These are phyloP conservation scores for Talaromyces sp. DNA, from an alignment of 2,329 filamentous ascomycete genomes.

Conservation along the genomic window DNA sequence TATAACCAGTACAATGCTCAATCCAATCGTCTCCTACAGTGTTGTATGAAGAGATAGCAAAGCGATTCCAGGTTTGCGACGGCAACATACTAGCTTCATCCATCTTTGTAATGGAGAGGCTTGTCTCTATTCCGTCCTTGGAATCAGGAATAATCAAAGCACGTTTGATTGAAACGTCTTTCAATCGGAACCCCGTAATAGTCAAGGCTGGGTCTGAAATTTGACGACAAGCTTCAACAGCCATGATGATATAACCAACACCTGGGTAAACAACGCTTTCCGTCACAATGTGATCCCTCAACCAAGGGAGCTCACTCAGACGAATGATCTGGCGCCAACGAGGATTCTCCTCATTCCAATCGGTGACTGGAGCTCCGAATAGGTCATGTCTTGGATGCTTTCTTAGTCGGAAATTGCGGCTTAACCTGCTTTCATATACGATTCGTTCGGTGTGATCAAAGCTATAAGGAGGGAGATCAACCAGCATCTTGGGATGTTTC, in stretches of 20 bases:
- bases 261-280: slow-evolving; percentile 23
- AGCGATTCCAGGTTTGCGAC: slow-evolving; percentile 25
- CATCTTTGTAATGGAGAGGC: slow-evolving; percentile 22
- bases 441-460: slow-evolving; percentile 26
- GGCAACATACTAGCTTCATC: slow-evolving; percentile 20
- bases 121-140: slow-evolving; percentile 28
- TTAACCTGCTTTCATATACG: slow-evolving; percentile 26
- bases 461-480: slow-evolving; percentile 25
- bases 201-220: slow-evolving; percentile 15
- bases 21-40: slow-evolving; percentile 27
- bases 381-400: slow-evolving; percentile 27
- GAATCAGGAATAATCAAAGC: slow-evolving; percentile 28
- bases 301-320: slow-evolving; percentile 28
- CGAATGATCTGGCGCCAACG: slow-evolving; percentile 29
- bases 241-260: slow-evolving; percentile 28
- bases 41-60: slow-evolving; percentile 29
- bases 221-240: slow-evolving; percentile 26
- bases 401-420: slow-evolving; percentile 23
- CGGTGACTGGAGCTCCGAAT: slow-evolving; percentile 26
- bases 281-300: slow-evolving; percentile 24
- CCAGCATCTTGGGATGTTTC: slow-evolving; percentile 17
- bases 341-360: slow-evolving; percentile 25
- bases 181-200: slow-evolving; percentile 19
- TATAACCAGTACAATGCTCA: slow-evolving; percentile 32
- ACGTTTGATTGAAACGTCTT: slow-evolving; percentile 24